These are phyloP conservation scores for Globisporangium radiosum DNA, from an alignment of 352 stramenopile genomes.

Conservation along the genomic window DNA sequence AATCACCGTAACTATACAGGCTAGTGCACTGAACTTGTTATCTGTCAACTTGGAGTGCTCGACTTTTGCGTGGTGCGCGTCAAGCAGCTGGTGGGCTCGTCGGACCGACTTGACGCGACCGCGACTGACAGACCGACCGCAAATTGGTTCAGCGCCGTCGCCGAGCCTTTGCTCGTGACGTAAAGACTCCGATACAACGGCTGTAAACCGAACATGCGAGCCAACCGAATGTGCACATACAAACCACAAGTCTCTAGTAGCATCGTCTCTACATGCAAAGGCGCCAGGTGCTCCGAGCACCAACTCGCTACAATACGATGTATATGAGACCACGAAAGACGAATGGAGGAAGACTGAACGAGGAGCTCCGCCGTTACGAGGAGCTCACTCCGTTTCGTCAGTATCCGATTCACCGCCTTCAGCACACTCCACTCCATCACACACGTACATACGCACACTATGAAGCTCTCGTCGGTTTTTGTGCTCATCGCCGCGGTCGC, in stretches of 20 bases:
- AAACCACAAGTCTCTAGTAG: background rate
- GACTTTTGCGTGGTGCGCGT: background rate
- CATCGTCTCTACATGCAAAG: background rate
- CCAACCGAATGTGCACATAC: background rate
- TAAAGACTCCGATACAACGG: background rate
- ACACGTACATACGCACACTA: background rate
- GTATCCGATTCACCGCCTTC: slow-evolving; percentile 5
- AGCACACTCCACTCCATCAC: slow-evolving; percentile 1
- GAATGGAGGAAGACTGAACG: background rate
- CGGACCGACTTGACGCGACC: background rate
- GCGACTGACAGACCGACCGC: background rate
- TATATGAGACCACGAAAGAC: no score
- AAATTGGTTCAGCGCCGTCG: background rate
- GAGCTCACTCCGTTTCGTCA: background rate
- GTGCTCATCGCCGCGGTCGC: slow-evolving; percentile 6
- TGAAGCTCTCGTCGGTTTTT: slow-evolving; percentile 13
- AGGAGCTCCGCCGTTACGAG: background rate
- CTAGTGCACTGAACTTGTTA: no score
- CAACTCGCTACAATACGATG: no score
- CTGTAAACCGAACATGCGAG: background rate
- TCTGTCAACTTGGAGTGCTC: background rate
- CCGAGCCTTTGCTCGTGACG: background rate
- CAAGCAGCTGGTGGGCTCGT: background rate
- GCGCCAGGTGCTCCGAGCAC: no score
- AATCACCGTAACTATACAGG: no score